phyloP scores from a whole-genome alignment of 441 rosid species.

The California macrophylla region DNA sequence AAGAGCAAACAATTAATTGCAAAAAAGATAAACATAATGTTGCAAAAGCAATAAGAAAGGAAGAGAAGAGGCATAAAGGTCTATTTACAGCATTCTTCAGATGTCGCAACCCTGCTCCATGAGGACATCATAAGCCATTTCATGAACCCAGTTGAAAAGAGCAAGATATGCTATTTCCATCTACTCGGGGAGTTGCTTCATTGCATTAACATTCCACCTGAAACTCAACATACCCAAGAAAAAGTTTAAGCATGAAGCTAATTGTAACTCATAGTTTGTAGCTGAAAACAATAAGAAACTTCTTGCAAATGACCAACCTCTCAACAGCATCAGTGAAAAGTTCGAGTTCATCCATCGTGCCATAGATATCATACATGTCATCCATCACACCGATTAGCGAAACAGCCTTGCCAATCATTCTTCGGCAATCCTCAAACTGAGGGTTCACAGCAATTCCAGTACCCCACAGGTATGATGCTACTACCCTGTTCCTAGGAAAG shows the following conservation, averaged over 20 bases:
- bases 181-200: conserved; percentile 14
- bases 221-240: too few relatives aligned
- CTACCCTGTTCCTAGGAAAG: conserved; percentile 16
- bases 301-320: conserved; percentile 11
- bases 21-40: too few relatives aligned
- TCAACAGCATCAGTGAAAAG: conserved; percentile 21
- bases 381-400: conserved; percentile 11
- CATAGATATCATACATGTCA: conserved; percentile 34
- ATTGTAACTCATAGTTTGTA: too few relatives aligned
- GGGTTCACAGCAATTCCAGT: conserved; percentile 11
- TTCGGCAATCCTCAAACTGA: conserved; percentile 7
- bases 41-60: too few relatives aligned
- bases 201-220: conserved; percentile 12
- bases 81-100: conserved; percentile 10
- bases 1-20: too few relatives aligned
- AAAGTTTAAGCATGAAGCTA: too few relatives aligned
- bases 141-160: neutral
- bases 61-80: too few relatives aligned
- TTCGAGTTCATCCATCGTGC: conserved; percentile 31
- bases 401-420: conserved; percentile 2
- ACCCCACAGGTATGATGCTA: conserved; percentile 7
- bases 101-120: neutral
- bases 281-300: too few relatives aligned
- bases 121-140: conserved; percentile 8
- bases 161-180: conserved; percentile 14